phyloP scores from a whole-genome alignment of 2,329 filamentous ascomycete species.

The Paradendryphiella salina region DNA sequence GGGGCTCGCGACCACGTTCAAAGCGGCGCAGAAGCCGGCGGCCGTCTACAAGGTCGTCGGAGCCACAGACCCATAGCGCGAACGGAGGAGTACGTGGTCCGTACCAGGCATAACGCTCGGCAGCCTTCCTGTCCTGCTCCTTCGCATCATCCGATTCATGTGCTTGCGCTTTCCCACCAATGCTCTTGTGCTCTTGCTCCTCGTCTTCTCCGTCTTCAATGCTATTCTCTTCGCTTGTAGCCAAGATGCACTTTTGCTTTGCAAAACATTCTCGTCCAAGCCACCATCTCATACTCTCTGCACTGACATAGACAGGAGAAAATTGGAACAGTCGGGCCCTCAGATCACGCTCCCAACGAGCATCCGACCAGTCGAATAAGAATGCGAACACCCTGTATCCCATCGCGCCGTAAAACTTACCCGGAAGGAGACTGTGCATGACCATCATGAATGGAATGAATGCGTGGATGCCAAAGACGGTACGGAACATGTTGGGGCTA shows the following conservation, averaged over 20 bases:
- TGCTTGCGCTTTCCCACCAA: conserved; percentile 3
- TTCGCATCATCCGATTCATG: conserved; percentile 21
- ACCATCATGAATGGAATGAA: conserved; percentile 95
- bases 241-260: conserved; percentile 81
- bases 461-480: conserved; percentile 87
- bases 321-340: conserved; percentile 88
- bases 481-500: conserved; percentile 72
- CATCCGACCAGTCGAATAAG: conserved; percentile 85
- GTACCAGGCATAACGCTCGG: conserved; percentile 70
- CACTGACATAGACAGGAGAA: conserved; percentile 84
- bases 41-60: conserved; percentile 84
- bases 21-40: conserved; percentile 72
- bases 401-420: conserved; percentile 73
- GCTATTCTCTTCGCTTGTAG: conserved; percentile 71
- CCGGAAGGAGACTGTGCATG: conserved; percentile 70
- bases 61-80: conserved; percentile 84
- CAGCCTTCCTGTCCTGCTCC: conserved; percentile 48
- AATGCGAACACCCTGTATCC: conserved; percentile 90
- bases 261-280: conserved; percentile 84
- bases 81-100: conserved; percentile 77
- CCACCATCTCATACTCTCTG: conserved; percentile 96
- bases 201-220: conserved; percentile 60
- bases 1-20: conserved; percentile 74
- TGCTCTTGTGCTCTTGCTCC: conserved; percentile 32
- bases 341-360: conserved; percentile 78